Conservation (phyloP, 2,329 filamentous ascomycete species). For the Metarhizium anisopliae region DNA sequence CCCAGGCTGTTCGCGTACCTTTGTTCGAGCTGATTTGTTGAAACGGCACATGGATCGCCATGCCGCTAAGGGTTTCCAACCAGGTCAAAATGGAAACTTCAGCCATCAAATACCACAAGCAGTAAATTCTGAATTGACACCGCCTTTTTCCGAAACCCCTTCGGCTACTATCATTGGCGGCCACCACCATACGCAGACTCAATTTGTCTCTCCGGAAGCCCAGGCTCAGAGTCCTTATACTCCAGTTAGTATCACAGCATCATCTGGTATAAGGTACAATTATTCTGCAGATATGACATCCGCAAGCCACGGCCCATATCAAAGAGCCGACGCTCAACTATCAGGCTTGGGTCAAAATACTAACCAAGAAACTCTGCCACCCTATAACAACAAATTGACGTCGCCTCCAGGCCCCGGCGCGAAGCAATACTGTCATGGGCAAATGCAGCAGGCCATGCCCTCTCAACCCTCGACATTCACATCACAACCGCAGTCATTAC, state of each 20-base stretch:
- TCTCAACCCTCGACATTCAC: constrained; percentile 38
- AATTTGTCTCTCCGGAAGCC: constrained; percentile 38
- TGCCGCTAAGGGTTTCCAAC: constrained; percentile 67
- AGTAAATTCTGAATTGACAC: neutral
- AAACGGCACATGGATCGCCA: constrained; percentile 77
- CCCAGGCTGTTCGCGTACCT: constrained; percentile 79
- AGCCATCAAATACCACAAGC: too few species aligned
- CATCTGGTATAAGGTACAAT: neutral
- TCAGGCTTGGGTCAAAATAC: constrained; percentile 24
- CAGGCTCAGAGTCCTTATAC: constrained; percentile 35
- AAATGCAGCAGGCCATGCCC: constrained; percentile 36
- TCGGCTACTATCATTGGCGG: constrained; percentile 10
- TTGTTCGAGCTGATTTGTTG: constrained; percentile 88
- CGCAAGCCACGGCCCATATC: constrained; percentile 3
- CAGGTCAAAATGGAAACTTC: constrained; percentile 41
- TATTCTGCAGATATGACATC: neutral
- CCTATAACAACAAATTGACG: neutral
- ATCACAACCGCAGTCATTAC: constrained; percentile 51
- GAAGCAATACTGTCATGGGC: constrained; percentile 35
- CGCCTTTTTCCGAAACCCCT: constrained; percentile 7
- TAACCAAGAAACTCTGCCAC: constrained; percentile 1
- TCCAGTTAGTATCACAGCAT: constrained; percentile 30
- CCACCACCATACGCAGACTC: constrained; percentile 8
- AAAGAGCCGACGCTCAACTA: constrained; percentile 15
- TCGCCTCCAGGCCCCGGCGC: neutral